phyloP scores from a whole-genome alignment of 192 early-diverging fungal genomes.

The Podila clonocystis region DNA sequence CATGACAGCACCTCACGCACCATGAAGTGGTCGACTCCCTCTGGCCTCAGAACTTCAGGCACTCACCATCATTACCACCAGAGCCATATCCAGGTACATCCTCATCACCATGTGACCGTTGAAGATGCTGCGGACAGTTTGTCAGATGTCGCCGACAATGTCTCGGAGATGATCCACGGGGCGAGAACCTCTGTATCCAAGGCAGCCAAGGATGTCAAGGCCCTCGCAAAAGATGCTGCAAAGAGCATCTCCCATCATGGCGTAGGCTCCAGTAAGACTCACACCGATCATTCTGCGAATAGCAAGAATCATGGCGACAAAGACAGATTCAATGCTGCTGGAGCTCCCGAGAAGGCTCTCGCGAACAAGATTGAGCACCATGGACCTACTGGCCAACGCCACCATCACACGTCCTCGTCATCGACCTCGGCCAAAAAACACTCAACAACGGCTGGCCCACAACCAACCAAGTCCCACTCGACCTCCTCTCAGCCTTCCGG shows the following conservation, averaged over 20 bases:
- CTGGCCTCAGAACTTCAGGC: background rate
- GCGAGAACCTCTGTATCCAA: conserved; percentile 2
- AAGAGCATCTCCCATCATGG: background rate
- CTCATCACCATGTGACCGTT: background rate
- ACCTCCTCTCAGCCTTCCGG: background rate
- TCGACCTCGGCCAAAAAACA: background rate
- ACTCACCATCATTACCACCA: background rate
- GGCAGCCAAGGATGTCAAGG: conserved; percentile 11
- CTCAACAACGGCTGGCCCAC: background rate
- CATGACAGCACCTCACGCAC: background rate
- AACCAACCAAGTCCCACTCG: background rate
- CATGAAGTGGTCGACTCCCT: background rate
- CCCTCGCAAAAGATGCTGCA: background rate
- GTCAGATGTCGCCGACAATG: conserved; percentile 16
- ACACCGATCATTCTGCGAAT: background rate
- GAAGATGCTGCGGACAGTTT: background rate
- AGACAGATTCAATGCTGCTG: conserved; percentile 16
- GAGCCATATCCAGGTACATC: background rate
- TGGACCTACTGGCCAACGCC: background rate
- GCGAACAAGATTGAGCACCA: background rate
- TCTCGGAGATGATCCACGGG: conserved; percentile 8
- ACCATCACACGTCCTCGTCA: background rate
- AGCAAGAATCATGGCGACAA: conserved; percentile 2
- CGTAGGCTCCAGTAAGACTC: background rate
- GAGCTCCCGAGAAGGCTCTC: background rate